Conservation (phyloP, 1,139 yeast genomes). For the Debaryomycetaceae sp. region DNA sequence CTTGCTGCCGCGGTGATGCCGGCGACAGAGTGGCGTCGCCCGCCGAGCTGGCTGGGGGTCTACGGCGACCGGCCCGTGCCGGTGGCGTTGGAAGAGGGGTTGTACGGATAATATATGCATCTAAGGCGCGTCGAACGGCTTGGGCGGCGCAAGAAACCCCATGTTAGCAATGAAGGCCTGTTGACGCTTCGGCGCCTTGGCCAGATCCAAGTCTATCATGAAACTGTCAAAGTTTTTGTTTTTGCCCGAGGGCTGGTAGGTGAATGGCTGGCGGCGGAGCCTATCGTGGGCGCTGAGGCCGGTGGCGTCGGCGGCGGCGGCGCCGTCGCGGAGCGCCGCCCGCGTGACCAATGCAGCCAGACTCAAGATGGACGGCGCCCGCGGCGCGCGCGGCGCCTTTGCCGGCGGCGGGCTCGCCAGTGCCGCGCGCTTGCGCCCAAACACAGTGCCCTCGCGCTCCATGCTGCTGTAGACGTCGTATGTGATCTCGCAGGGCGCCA, state of each 20-base stretch:
- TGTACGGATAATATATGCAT: slow-evolving; percentile 47
- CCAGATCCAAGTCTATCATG: slow-evolving; percentile 5
- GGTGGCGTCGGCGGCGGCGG: too few species aligned
- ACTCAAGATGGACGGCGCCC: too few species aligned
- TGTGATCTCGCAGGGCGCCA: slow-evolving; percentile 16
- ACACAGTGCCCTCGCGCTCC: too few species aligned
- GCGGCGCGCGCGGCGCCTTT: too few species aligned
- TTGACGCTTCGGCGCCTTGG: slow-evolving; percentile 1
- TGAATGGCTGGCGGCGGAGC: too few species aligned
- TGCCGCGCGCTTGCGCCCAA: too few species aligned
- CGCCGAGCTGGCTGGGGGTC: slow-evolving; percentile 80
- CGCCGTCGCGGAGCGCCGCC: too few species aligned
- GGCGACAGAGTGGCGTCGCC: slow-evolving; percentile 40
- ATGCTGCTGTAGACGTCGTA: slow-evolving; percentile 16
- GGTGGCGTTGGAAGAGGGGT: slow-evolving; percentile 68
- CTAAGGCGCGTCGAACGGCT: not conserved
- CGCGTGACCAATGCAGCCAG: too few species aligned
- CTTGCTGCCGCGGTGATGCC: slow-evolving; percentile 41
- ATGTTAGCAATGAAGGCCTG: slow-evolving; percentile 4
- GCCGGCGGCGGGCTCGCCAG: too few species aligned
- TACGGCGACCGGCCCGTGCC: slow-evolving; percentile 74
- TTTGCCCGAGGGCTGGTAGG: not conserved
- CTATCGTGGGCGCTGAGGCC: too few species aligned
- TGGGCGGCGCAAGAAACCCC: slow-evolving; percentile 3
- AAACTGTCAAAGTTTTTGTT: slow-evolving; percentile 2